These are phyloP conservation scores for Erysimum cheiranthoides DNA, from an alignment of 345 rosid genomes.

Conservation along the genomic window DNA sequence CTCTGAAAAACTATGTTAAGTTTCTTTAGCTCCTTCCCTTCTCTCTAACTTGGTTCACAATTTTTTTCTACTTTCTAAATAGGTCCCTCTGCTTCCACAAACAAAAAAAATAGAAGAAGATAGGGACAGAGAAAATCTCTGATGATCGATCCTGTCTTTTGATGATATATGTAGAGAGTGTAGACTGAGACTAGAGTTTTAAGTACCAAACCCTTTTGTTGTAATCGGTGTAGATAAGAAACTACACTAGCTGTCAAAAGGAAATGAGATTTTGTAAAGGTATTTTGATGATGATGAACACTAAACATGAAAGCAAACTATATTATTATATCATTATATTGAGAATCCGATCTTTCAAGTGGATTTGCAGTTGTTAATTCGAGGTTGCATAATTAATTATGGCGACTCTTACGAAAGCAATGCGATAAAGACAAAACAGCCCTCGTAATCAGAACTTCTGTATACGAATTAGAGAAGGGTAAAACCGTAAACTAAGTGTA, in stretches of 20 bases:
- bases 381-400: conserved; percentile 2
- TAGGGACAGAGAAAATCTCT: too few species aligned
- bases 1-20: too few species aligned
- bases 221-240: too few species aligned
- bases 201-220: conserved; percentile 9
- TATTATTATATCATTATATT: not conserved
- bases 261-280: conserved; percentile 19
- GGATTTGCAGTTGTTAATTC: not conserved
- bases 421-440: conserved; percentile 13
- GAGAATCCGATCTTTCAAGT: not conserved
- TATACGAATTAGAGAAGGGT: conserved; percentile 22
- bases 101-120: too few species aligned
- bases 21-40: too few species aligned
- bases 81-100: too few species aligned
- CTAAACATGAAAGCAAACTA: not conserved
- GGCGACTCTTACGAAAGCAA: conserved; percentile 3
- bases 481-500: not conserved
- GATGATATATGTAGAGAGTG: too few species aligned
- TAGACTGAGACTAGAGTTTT: conserved; percentile 35
- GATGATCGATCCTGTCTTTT: conserved; percentile 13
- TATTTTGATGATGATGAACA: not conserved
- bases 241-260: not conserved
- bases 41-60: too few species aligned
- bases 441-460: conserved; percentile 10
- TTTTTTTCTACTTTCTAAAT: too few species aligned